Base-by-base conservation (phyloP, 2,329 filamentous ascomycete genomes). In the Neoscytalidium dimidiatum region DNA sequence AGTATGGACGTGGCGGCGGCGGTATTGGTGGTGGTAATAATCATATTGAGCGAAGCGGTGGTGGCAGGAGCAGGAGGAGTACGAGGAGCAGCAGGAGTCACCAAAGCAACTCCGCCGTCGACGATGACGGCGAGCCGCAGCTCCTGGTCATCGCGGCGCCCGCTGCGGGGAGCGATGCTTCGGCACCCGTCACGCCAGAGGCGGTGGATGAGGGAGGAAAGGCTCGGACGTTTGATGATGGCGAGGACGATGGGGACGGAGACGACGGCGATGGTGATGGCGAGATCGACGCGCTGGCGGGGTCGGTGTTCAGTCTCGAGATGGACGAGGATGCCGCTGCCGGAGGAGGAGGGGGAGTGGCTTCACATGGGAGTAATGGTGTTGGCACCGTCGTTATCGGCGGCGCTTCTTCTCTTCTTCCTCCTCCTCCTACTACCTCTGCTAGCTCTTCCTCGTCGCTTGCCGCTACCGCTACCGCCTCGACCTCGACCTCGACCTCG, bases 221-320 rank as follows among this genome's bases (percentile, higher is more conserved):
- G 28, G 28, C 17, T 13, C 19, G 28, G 28, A 17, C 11, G 26
- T 29, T 49, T 38, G 33, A 28, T 5, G 41, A 29, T 14, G 38
- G 26, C 5, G 53, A 31, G 2, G 49, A 52, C n/a, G n/a, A n/a
- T 14, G 38, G 14, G 13, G 38, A 31, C 19, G 23, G 21, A 14
- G 53, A 3, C 2, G 17, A n/a, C 9, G 38, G 28, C 3, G 28
- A 46, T 1, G 56, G 29, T 0, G 52, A 53, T 7, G 31, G 26
- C 13, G 29, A 35, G 33, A 19, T n/a, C n/a, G n/a, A 46, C 13
- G 41, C n/a, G 41, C 17, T 60, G 41, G 38, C 28, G 43, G 41
- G 41, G 11, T 60, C 56, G 41, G 33, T 60, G 41, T 60, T 60
- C 17, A 17, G n/a, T 56, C 19, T 53, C 13, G 61, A 64, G 41